Base-by-base conservation (phyloP, 2,329 filamentous ascomycete genomes). In the Fusarium staphyleae region DNA sequence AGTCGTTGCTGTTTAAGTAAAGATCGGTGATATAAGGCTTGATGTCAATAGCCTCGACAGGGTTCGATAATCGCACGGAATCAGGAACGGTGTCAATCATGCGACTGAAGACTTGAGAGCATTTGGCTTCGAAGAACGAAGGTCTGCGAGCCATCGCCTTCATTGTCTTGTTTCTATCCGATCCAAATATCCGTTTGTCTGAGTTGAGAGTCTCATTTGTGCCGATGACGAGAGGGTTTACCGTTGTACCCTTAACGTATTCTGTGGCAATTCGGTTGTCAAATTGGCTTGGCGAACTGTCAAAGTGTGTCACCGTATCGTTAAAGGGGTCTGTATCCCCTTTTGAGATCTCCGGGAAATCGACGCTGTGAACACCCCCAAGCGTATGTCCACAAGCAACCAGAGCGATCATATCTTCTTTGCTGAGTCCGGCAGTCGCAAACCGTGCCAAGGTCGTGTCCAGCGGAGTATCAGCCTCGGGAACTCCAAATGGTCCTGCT, bases 151-250 rank as follows among this genome's bases (percentile, higher is more conserved):
- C 70, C 65, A 80, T 65, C 1, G 69, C 65, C n/a, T 63, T 67
- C 41, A 81, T 76, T 1, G 77, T 79, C 13, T 66, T 70, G 65
- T 79, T 78, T 1, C 67, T 70, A 55, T 81, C 79, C 0, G 77
- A 71, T 22, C 59, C 64, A 54, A 78, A 82, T 16, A 81, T 73
- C 3, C 70, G 70, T 47, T 66, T 68, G 54, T 82, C 79, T 0
- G 78, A 79, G 55, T 67, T 70, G 5, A 68, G 62, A 1, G 72
- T 74, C 3, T 69, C 63, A 48, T 78, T 75, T 30, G 70, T 65
- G 2, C 70, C 70, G 35, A 75, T 70, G 1, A 77, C 72, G 16
- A 82, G 66, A 2, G 77, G 75, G 60, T 81, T 75, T 24, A 69
- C 71, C 15, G 75, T 75, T 0, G 69, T 73, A 4, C 73, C 74